phyloP scores from a whole-genome alignment of 495 filamentous ascomycete species.

The Talaromyces stipitatus region DNA sequence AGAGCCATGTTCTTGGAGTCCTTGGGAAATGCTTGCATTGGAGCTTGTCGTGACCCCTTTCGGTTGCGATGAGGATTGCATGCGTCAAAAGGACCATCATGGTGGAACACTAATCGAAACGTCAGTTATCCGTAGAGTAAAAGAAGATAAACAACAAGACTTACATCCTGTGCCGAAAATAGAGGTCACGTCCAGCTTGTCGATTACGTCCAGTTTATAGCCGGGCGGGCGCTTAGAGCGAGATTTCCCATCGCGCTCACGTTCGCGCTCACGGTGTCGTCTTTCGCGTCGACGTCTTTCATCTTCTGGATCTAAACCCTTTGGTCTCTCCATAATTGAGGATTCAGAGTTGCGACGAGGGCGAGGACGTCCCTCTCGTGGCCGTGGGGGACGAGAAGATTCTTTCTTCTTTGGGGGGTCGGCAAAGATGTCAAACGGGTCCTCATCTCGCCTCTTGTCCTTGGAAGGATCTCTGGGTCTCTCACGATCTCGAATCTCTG shows the following conservation, averaged over 20 bases:
- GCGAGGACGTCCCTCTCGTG: slow-evolving; percentile 36
- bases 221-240: slow-evolving; percentile 39
- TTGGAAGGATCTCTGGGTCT: slow-evolving; percentile 47
- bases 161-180: slow-evolving; percentile 92
- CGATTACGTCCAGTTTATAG: slow-evolving; percentile 82
- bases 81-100: slow-evolving; percentile 97
- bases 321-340: slow-evolving; percentile 65
- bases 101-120: slow-evolving; percentile 74
- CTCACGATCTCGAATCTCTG: slow-evolving; percentile 44
- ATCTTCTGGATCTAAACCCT: slow-evolving; percentile 60
- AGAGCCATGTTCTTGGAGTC: slow-evolving; percentile 87
- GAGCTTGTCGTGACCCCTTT: slow-evolving; percentile 71
- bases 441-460: slow-evolving; percentile 18
- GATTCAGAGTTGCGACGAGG: slow-evolving; percentile 90
- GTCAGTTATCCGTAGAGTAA: not conserved
- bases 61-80: slow-evolving; percentile 94
- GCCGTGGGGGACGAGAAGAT: slow-evolving; percentile 15
- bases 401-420: slow-evolving; percentile 39
- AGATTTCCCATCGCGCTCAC: slow-evolving; percentile 57
- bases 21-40: slow-evolving; percentile 94
- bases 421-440: slow-evolving; percentile 52
- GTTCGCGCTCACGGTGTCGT: slow-evolving; percentile 59
- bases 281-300: slow-evolving; percentile 68
- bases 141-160: slow-evolving; percentile 24
- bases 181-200: slow-evolving; percentile 93